Conservation (phyloP, 768 basidiomycete genomes). For the Steccherinum ochraceum region DNA sequence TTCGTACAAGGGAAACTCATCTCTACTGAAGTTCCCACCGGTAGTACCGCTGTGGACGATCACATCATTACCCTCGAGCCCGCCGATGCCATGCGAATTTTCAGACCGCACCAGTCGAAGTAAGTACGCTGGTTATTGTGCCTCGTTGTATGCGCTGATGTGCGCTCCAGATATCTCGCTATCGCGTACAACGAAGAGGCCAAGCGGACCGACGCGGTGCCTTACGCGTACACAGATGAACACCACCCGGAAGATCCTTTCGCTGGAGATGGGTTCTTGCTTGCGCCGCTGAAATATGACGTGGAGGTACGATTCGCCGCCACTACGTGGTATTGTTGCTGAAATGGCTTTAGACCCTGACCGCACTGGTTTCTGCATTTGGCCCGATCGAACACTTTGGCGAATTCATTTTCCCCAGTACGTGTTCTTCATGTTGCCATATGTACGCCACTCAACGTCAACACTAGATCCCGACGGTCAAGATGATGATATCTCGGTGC, state of each 20-base stretch:
- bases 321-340: no score
- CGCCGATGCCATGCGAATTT: slow-evolving; percentile 56
- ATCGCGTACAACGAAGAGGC: slow-evolving; percentile 51
- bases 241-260: slow-evolving; percentile 7
- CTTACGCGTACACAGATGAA: neutral
- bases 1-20: slow-evolving; percentile 6
- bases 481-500: neutral
- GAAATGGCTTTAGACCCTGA: slow-evolving; percentile 52
- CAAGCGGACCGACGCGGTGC: slow-evolving; percentile 2
- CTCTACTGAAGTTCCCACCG: slow-evolving; percentile 1
- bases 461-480: neutral
- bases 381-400: slow-evolving; percentile 57
- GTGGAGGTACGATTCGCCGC: slow-evolving; percentile 46
- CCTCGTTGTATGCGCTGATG: neutral
- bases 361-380: slow-evolving; percentile 49
- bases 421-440: no score
- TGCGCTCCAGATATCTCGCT: slow-evolving; percentile 7
- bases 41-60: neutral
- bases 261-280: slow-evolving; percentile 31
- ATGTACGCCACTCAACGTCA: no score
- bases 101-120: slow-evolving; percentile 28
- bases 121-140: no score
- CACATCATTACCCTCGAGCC: slow-evolving; percentile 36
- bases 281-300: slow-evolving; percentile 56
- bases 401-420: no score